These are phyloP conservation scores for Phaeotremella fagi DNA, from an alignment of 768 basidiomycete genomes.

Conservation along the genomic window DNA sequence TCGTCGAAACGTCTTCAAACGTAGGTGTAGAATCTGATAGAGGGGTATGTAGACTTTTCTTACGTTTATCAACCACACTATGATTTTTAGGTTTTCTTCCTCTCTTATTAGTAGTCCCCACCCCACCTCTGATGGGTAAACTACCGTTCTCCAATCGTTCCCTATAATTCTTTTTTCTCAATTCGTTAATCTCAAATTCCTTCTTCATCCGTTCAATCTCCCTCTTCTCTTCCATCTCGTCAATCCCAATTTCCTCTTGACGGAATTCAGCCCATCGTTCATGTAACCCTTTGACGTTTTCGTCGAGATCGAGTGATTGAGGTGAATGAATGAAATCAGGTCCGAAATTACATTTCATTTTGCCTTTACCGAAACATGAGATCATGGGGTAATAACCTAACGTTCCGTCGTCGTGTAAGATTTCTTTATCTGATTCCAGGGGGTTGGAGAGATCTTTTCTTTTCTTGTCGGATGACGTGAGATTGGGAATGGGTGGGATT, in stretches of 20 bases:
- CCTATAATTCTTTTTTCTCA: neutral
- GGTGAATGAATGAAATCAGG: slow-evolving; percentile 57
- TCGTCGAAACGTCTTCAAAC: too few relatives aligned
- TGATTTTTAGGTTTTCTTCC: neutral
- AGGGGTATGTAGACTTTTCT: too few relatives aligned
- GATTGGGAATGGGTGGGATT: slow-evolving; percentile 59
- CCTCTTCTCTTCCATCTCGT: slow-evolving; percentile 57
- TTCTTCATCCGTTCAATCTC: slow-evolving; percentile 17
- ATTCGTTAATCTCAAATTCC: slow-evolving; percentile 19
- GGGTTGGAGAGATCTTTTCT: slow-evolving; percentile 60
- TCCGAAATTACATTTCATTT: slow-evolving; percentile 78
- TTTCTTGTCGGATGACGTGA: slow-evolving; percentile 51
- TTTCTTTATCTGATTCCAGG: slow-evolving; percentile 54
- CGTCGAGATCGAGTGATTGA: slow-evolving; percentile 37
- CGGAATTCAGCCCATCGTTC: slow-evolving; percentile 84
- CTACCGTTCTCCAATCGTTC: neutral
- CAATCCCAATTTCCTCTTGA: slow-evolving; percentile 72
- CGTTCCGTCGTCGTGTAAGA: slow-evolving; percentile 86
- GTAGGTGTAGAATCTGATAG: too few relatives aligned
- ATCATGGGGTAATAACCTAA: slow-evolving; percentile 94
- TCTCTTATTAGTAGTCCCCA: neutral
- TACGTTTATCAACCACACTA: too few relatives aligned
- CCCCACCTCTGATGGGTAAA: neutral
- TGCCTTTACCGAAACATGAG: slow-evolving; percentile 85
- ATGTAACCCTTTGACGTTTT: slow-evolving; percentile 58